Conservation (phyloP, 345 rosid species). For the Dipteronia sinensis region DNA sequence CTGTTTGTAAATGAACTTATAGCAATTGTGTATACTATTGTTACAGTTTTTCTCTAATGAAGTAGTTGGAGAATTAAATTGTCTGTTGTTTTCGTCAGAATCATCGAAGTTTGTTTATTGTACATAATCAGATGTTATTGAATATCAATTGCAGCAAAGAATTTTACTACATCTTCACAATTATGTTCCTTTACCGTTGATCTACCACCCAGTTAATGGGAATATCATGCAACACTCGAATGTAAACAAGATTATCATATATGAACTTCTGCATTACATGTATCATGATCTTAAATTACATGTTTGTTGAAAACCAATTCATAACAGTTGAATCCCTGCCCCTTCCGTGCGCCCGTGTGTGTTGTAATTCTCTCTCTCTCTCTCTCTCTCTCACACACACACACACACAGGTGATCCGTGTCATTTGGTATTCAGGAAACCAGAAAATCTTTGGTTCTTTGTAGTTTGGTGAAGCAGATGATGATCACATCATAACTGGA, state of each 20-base stretch:
- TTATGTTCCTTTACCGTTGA: neutral
- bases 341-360: no score
- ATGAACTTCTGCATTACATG: no score
- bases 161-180: neutral
- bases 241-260: no score
- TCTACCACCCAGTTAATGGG: no score
- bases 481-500: no score
- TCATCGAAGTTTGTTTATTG: neutral
- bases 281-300: no score
- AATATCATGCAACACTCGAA: no score
- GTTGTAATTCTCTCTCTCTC: no score
- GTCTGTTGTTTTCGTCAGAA: neutral
- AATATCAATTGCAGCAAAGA: neutral
- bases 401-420: no score
- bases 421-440: neutral
- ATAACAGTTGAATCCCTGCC: no score
- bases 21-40: neutral
- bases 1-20: conserved; percentile 3
- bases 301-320: no score
- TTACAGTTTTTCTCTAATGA: conserved; percentile 11
- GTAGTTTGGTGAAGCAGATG: neutral
- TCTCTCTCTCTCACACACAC: no score
- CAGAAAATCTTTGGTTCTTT: neutral
- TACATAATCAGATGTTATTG: neutral
- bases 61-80: conserved; percentile 11